Conservation (phyloP, 768 basidiomycete genomes). For the Rossbeevera mucosa region DNA sequence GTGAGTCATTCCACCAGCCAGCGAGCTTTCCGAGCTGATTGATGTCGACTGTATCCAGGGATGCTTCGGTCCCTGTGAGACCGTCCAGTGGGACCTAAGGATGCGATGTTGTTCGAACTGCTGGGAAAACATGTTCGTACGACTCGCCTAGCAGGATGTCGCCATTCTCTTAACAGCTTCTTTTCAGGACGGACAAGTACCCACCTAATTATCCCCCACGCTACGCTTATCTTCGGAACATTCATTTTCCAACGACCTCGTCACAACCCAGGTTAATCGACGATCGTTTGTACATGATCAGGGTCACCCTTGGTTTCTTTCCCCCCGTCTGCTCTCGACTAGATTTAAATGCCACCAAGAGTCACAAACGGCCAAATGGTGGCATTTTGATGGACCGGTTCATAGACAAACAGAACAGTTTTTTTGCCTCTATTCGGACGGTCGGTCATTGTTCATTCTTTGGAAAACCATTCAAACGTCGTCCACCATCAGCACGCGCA, state of each 20-base stretch:
- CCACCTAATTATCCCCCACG: too few species aligned
- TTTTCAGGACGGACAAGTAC: slow-evolving; percentile 1
- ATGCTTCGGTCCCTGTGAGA: slow-evolving; percentile 12
- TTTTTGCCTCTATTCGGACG: not conserved
- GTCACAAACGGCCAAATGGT: not conserved
- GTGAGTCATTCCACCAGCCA: slow-evolving; percentile 15
- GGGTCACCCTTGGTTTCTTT: not conserved
- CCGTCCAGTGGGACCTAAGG: slow-evolving; percentile 12
- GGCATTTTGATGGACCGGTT: not conserved
- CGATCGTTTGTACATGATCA: fast-evolving
- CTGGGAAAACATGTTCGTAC: slow-evolving; percentile 8
- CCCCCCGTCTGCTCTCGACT: not conserved
- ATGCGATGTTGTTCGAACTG: slow-evolving; percentile 9
- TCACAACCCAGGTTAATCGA: not conserved
- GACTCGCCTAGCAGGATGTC: not conserved
- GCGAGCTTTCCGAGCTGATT: not conserved
- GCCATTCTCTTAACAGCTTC: not conserved
- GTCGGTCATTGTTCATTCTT: not conserved
- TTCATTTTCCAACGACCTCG: not conserved
- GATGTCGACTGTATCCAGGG: not conserved
- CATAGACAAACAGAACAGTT: not conserved
- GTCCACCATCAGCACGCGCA: slow-evolving; percentile 4
- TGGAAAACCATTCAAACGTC: not conserved
- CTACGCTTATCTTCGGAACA: not conserved
- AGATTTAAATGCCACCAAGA: not conserved